Evolutionary conservation across 768 basidiomycete genomes (phyloP).

Genomic region (Suillus sp.): DNA sequence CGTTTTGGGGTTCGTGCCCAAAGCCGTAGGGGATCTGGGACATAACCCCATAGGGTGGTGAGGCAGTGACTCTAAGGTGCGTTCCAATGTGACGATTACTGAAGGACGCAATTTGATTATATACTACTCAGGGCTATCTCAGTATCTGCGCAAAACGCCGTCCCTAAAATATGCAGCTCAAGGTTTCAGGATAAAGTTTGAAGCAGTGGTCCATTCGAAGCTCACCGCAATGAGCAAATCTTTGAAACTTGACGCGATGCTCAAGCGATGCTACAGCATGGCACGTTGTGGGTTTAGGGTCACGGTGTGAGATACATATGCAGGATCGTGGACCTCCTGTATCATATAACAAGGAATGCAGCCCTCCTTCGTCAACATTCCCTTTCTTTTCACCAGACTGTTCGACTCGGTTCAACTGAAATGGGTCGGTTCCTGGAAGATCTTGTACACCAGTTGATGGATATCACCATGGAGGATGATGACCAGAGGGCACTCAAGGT

Average conservation of each 20-base stretch:
- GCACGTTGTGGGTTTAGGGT: not conserved
- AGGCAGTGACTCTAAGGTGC: not conserved
- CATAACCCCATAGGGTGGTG: not conserved
- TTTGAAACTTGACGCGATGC: not conserved
- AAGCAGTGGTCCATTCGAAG: not conserved
- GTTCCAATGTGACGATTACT: not conserved
- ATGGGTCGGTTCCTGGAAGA: slow-evolving; percentile 37
- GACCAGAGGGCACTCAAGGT: slow-evolving; percentile 31
- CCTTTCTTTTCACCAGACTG: not conserved
- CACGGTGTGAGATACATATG: not conserved
- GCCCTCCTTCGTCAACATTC: not conserved
- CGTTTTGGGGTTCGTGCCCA: not conserved
- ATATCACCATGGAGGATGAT: slow-evolving; percentile 24
- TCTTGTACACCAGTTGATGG: slow-evolving; percentile 24
- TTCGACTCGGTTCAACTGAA: not conserved
- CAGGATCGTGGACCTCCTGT: not conserved
- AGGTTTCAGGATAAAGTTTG: not conserved
- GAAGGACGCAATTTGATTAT: not conserved
- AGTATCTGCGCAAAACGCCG: not conserved
- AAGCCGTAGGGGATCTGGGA: not conserved
- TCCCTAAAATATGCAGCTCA: not conserved
- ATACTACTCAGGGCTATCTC: no score
- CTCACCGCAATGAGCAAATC: not conserved
- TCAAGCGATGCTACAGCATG: not conserved
- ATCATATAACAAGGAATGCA: not conserved